Evolutionary conservation across 2,329 filamentous ascomycete genomes (phyloP), one percentile per base, ranked within the genome.

Genomic region (Tolypocladium inflatum): DNA sequence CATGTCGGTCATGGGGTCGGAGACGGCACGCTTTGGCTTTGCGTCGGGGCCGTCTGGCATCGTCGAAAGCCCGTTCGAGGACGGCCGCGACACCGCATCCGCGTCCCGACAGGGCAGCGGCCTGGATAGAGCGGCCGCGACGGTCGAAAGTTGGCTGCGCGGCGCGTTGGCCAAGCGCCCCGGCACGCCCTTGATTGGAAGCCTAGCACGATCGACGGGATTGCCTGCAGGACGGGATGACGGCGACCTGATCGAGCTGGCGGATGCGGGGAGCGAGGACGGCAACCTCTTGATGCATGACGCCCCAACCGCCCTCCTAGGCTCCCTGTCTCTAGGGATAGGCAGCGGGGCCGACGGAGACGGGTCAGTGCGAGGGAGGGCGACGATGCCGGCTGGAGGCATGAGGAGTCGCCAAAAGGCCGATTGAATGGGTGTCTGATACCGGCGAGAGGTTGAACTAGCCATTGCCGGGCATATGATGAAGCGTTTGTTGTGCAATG

Each of bases 131-230:
- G 87, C 96, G 11, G 91, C 92, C 1, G 88, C 90, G 7, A 88
- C 89, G 2, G 86, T 97, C 37, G 94, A 97, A 73, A 88, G 87
- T 1, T 99, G 94, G 91, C 78, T 97, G 59, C 81, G 92, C 60
- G 90, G 91, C 61, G 86, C 96, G 42, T 90, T 91, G 60, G 78
- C 81, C 7, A 87, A 86, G 67, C 79, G 82, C 5, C 78, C 80
- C 1, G 72, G 73, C 23, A 82, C 80, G n/a, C 80, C 80, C 1
- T 71, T 75, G 33, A 60, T 76, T n/a, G 74, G 75, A 23, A 66
- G 71, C 60, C 66, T 70, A 64, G 64, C 68, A 65, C 78, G 69
- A 64, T 67, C 67, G 61, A 63, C 61, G 10, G 65, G 63, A 11
- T 43, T 52, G 54, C 57, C 60, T 33, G 43, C 51, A 7, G 58